Evolutionary conservation across 192 early-diverging fungal genomes (phyloP).

Genomic region (Backusella psychrophila): DNA sequence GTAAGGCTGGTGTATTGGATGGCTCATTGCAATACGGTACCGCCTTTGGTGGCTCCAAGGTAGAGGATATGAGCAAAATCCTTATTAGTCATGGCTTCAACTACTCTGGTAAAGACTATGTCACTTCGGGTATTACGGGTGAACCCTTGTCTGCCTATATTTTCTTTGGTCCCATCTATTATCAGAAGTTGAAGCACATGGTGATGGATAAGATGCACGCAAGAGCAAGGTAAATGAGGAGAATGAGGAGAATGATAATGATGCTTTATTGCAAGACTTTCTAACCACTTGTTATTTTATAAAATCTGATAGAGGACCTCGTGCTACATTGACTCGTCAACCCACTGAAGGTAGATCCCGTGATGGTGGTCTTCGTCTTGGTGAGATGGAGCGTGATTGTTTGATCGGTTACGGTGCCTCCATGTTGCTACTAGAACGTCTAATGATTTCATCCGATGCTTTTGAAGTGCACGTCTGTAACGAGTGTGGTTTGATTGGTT

Average conservation of each 20-base stretch:
- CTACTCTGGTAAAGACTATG: constrained; percentile 96
- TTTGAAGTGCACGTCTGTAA: constrained; percentile 93
- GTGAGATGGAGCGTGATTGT: constrained; percentile 99
- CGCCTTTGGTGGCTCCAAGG: constrained; percentile 90
- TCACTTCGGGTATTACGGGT: constrained; percentile 88
- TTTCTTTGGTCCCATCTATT: constrained; percentile 95
- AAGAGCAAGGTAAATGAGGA: constrained; percentile 57
- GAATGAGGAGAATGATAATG: not conserved
- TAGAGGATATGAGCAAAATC: constrained; percentile 95
- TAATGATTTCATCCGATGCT: constrained; percentile 90
- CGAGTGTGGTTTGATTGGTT: constrained; percentile 88
- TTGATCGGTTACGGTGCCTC: constrained; percentile 96
- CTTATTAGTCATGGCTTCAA: constrained; percentile 91
- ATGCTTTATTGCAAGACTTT: not conserved
- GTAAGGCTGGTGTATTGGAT: constrained; percentile 92
- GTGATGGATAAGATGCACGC: constrained; percentile 99
- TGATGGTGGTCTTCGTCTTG: constrained; percentile 95
- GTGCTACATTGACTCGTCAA: constrained; percentile 88
- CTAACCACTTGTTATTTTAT: not conserved
- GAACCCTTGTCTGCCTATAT: constrained; percentile 94
- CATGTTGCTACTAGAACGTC: constrained; percentile 88
- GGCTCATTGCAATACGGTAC: constrained; percentile 96
- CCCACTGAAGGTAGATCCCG: constrained; percentile 96
- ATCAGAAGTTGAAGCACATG: constrained; percentile 99
- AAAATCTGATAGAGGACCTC: constrained; percentile 65